These are phyloP conservation scores for Leccinum obscurum DNA, from an alignment of 768 basidiomycete species.

Conservation along the genomic window DNA sequence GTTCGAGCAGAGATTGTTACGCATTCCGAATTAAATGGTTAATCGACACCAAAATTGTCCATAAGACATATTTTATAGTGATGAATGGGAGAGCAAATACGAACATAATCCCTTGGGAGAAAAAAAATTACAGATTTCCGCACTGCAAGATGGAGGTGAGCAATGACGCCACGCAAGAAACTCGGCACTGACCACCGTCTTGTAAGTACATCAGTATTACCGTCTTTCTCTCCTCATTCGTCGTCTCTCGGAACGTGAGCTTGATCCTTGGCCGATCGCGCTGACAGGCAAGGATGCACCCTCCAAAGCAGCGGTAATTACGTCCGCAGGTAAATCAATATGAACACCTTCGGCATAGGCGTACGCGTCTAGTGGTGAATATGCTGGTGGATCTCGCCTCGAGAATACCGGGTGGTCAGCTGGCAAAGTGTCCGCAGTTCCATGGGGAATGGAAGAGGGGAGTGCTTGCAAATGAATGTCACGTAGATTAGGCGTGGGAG, in stretches of 20 bases:
- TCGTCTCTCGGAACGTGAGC: conserved; percentile 55
- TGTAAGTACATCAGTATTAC: conserved; percentile 16
- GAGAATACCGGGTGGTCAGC: conserved; percentile 35
- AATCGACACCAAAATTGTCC: conserved; percentile 22
- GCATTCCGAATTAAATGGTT: conserved; percentile 30
- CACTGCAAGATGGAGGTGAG: conserved; percentile 18
- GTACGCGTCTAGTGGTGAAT: conserved; percentile 86
- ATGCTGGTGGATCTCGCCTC: conserved; percentile 77
- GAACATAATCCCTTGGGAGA: conserved; percentile 15
- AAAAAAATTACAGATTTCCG: conserved; percentile 21
- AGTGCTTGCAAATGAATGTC: conserved; percentile 79
- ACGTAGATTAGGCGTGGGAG: conserved; percentile 80
- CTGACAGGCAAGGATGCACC: conserved; percentile 62
- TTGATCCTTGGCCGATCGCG: conserved; percentile 50
- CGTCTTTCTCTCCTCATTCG: conserved; percentile 53
- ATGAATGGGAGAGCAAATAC: conserved; percentile 24
- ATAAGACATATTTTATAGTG: conserved; percentile 20
- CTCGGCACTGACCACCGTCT: conserved; percentile 18
- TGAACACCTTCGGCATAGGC: conserved; percentile 88
- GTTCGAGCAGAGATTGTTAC: conserved; percentile 17
- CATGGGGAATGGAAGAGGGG: conserved; percentile 20
- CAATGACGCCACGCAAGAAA: neutral
- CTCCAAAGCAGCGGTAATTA: conserved; percentile 88
- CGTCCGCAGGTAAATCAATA: conserved; percentile 88
- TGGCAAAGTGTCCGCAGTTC: conserved; percentile 29